Percentiles rank a stretch among this genome's conserved stretches.
Conservation (phyloP, 306 rosid genomes). For the Cicer cuneatum region DNA sequence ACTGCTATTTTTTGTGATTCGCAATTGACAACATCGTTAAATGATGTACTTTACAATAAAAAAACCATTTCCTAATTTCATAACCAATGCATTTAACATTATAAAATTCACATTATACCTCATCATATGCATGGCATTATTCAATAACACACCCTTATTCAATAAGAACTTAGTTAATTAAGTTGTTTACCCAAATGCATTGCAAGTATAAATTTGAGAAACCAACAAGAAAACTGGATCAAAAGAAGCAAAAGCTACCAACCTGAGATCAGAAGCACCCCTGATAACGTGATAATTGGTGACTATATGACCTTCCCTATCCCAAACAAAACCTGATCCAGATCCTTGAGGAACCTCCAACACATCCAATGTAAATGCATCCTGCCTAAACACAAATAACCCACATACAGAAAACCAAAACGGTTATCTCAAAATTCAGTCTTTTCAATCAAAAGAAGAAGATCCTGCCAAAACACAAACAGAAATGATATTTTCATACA, state of each 20-base stretch:
- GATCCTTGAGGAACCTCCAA: slow-evolving; percentile 98
- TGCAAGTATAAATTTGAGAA: slow-evolving; percentile 9
- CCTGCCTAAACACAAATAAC: slow-evolving; percentile 71
- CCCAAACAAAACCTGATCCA: slow-evolving; percentile 98
- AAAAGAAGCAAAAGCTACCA: slow-evolving; percentile 35
- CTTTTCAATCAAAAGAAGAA: background rate
- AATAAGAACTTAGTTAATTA: background rate
- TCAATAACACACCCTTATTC: background rate
- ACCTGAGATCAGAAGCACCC: slow-evolving; percentile 99
- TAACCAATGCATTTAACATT: background rate
- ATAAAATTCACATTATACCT: background rate
- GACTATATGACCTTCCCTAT: slow-evolving; percentile 78
- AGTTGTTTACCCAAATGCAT: background rate
- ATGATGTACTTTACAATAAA: background rate
- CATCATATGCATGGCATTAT: background rate
- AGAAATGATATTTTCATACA: too few relatives aligned
- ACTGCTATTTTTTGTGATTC: too few relatives aligned
- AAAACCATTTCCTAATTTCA: background rate
- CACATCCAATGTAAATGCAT: slow-evolving; percentile 91
- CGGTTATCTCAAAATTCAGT: background rate
- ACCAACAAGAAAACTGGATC: slow-evolving; percentile 5
- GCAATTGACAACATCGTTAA: background rate
- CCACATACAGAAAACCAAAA: slow-evolving; percentile 34
- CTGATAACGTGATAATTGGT: slow-evolving; percentile 97
- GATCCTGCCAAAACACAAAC: background rate